A percentile compares a stretch with the other conserved stretches of the same genome.
Conservation (phyloP, 1,284 basidiomycete genomes). For the Boletus sp. region DNA sequence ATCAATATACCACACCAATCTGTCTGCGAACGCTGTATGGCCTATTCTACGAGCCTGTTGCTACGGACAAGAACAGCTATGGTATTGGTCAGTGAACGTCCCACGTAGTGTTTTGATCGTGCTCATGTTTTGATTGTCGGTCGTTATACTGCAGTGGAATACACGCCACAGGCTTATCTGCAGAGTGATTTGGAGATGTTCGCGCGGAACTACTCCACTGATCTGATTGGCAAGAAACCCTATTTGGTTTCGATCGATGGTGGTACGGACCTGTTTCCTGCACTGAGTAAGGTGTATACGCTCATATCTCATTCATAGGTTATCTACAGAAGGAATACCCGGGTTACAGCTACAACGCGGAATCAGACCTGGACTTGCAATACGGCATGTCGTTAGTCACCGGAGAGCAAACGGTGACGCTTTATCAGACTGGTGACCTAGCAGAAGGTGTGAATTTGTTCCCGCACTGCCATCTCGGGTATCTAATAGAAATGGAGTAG, state of each 20-base stretch:
- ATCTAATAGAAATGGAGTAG: slow-evolving; percentile 14
- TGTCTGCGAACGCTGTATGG: slow-evolving; percentile 46
- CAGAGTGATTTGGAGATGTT: slow-evolving; percentile 45
- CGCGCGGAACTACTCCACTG: slow-evolving; percentile 35
- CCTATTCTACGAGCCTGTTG: slow-evolving; percentile 39
- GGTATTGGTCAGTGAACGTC: slow-evolving; percentile 40
- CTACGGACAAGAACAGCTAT: slow-evolving; percentile 42
- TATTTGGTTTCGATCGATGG: slow-evolving; percentile 42
- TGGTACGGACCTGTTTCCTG: slow-evolving; percentile 26
- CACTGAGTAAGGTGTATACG: background rate
- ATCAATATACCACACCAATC: slow-evolving; percentile 40
- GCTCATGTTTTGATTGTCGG: background rate
- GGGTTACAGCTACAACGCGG: slow-evolving; percentile 43
- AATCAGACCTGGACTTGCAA: slow-evolving; percentile 53
- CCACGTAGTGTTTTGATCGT: background rate
- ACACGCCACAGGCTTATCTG: slow-evolving; percentile 44
- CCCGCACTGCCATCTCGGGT: background rate
- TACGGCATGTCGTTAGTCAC: slow-evolving; percentile 42
- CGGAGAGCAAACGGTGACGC: slow-evolving; percentile 36
- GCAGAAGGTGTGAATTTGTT: slow-evolving; percentile 29
- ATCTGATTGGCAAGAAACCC: slow-evolving; percentile 36
- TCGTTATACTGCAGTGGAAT: slow-evolving; percentile 38
- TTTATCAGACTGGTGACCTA: slow-evolving; percentile 47
- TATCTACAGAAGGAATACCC: slow-evolving; percentile 32
- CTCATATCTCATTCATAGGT: slow-evolving; percentile 11